A percentile compares a stretch with the other conserved stretches of the same genome.
phyloP scores from a whole-genome alignment of 176 grass and related monocot genomes.

The Hordeum marinum region DNA sequence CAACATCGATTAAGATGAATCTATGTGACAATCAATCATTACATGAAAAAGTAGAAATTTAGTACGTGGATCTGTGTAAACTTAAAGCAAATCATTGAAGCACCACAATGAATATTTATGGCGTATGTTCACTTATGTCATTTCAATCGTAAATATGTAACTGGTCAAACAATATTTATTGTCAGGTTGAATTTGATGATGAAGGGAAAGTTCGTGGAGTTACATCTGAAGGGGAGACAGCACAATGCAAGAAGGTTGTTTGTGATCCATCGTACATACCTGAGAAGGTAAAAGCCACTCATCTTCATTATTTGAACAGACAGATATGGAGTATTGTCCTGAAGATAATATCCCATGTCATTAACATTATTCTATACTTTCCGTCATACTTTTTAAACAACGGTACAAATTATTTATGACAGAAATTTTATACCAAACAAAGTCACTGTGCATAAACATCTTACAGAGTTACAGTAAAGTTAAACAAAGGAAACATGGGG shows the following conservation, averaged over 20 bases:
- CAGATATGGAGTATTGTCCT: neutral
- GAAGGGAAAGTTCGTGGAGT: slow-evolving; percentile 75
- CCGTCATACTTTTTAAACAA: neutral
- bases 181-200: slow-evolving; percentile 73
- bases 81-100: neutral
- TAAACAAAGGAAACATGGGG: neutral
- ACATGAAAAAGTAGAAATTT: neutral
- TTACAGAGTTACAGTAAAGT: neutral
- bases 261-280: slow-evolving; percentile 82
- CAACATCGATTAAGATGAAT: neutral
- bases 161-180: neutral
- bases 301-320: slow-evolving; percentile 14
- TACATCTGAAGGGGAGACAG: slow-evolving; percentile 80
- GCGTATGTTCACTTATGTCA: neutral
- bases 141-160: slow-evolving; percentile 4
- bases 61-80: neutral
- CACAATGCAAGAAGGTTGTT: slow-evolving; percentile 80
- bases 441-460: neutral
- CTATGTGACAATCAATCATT: neutral
- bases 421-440: neutral
- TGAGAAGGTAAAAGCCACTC: slow-evolving; percentile 45
- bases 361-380: neutral
- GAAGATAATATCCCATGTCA: neutral
- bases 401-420: neutral
- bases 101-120: neutral